Conservation (phyloP, 164 flowering plant species). For the Dillenia turbinata region DNA sequence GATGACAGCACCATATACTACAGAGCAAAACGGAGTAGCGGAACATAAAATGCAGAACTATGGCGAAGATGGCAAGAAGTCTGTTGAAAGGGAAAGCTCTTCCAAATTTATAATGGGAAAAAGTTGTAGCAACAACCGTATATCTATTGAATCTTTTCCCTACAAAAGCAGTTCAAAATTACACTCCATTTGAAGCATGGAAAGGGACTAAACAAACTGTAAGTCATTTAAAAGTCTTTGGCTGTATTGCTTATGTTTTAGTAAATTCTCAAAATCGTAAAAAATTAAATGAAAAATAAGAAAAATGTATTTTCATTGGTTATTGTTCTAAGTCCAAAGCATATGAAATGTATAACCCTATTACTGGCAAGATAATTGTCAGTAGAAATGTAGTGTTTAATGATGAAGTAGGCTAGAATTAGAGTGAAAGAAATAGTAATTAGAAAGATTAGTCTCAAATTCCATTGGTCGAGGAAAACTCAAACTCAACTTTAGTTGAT, state of each 20-base stretch:
- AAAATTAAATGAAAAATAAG: neutral
- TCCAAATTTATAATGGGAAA: neutral
- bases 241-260: neutral
- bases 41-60: neutral
- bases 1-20: neutral
- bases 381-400: too few relatives aligned
- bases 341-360: neutral
- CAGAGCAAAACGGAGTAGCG: neutral
- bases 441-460: neutral
- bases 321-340: neutral
- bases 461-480: too few relatives aligned
- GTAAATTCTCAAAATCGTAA: neutral
- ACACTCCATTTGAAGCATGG: neutral
- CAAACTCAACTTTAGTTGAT: too few relatives aligned
- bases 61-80: neutral
- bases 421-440: neutral
- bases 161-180: neutral
- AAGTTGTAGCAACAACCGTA: neutral
- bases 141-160: neutral
- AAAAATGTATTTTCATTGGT: too few relatives aligned
- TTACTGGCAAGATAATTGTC: neutral
- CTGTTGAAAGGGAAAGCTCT: neutral
- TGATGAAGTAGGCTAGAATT: neutral
- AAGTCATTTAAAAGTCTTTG: neutral
- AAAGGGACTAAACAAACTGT: neutral